Evolutionary conservation across 805 yeast genomes (phyloP).

Genomic region (Starmerella potacharoeniae): DNA sequence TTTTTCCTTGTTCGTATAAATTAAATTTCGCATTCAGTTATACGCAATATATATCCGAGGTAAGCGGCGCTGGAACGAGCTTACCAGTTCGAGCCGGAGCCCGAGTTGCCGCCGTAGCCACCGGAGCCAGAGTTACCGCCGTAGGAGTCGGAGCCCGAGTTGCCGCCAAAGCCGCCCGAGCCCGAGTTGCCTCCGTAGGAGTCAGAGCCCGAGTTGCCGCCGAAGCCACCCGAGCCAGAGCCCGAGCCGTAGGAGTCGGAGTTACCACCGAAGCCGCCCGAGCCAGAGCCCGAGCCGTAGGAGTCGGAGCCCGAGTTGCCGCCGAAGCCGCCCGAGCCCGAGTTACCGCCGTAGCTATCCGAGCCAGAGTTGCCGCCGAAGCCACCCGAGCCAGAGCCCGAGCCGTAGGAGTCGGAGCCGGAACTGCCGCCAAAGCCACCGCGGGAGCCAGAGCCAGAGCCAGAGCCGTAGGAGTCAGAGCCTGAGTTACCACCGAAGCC

Average conservation of each 20-base stretch:
- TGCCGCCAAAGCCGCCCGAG: constrained; percentile 2
- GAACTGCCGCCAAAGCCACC: not conserved
- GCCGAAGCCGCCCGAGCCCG: constrained; percentile 20
- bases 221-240: constrained; percentile 15
- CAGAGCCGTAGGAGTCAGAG: not conserved
- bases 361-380: constrained; percentile 25
- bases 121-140: constrained; percentile 25
- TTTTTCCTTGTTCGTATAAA: no score
- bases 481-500: constrained; percentile 18
- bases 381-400: constrained; percentile 9
- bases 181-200: constrained; percentile 23
- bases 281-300: constrained; percentile 8
- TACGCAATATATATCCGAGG: not conserved
- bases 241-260: constrained; percentile 24
- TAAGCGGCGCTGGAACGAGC: not conserved
- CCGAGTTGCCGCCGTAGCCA: constrained; percentile 26
- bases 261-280: constrained; percentile 24
- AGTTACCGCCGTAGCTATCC: constrained; percentile 25
- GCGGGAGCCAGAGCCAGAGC: not conserved
- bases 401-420: constrained; percentile 14
- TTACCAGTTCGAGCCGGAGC: constrained; percentile 20
- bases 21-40: no score
- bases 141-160: constrained; percentile 9
- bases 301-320: constrained; percentile 7
- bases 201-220: constrained; percentile 18